Evolutionary conservation across 805 yeast species (phyloP).

Genomic region (Candida railenensis): DNA sequence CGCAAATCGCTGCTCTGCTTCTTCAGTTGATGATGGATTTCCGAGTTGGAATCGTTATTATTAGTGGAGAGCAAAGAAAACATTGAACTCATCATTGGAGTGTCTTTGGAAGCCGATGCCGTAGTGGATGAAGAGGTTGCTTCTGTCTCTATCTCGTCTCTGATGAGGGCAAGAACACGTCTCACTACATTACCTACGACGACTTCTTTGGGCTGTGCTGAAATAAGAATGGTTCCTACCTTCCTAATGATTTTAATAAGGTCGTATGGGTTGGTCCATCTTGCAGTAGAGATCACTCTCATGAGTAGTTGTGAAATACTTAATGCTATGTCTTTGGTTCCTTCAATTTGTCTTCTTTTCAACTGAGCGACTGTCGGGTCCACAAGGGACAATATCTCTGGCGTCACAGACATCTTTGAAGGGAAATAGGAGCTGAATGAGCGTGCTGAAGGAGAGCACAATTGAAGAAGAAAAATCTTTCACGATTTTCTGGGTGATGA

Average conservation of each 20-base stretch:
- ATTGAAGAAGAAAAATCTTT: not conserved
- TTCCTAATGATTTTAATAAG: slow-evolving; percentile 68
- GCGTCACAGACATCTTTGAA: slow-evolving; percentile 13
- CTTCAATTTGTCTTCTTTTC: slow-evolving; percentile 80
- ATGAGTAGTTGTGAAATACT: slow-evolving; percentile 84
- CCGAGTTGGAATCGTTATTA: slow-evolving; percentile 21
- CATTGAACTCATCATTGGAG: slow-evolving; percentile 78
- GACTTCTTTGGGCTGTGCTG: slow-evolving; percentile 87
- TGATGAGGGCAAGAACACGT: slow-evolving; percentile 78
- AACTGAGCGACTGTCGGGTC: slow-evolving; percentile 49
- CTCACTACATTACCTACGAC: slow-evolving; percentile 89
- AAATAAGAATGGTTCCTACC: slow-evolving; percentile 67
- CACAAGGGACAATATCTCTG: slow-evolving; percentile 34
- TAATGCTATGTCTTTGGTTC: slow-evolving; percentile 79
- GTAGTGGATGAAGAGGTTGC: not conserved
- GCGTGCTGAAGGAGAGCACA: not conserved
- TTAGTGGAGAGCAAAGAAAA: slow-evolving; percentile 72
- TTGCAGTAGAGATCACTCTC: slow-evolving; percentile 83
- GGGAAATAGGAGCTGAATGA: not conserved
- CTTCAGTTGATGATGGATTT: slow-evolving; percentile 29
- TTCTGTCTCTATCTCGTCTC: slow-evolving; percentile 77
- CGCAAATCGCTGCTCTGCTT: slow-evolving; percentile 64
- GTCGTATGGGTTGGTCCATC: slow-evolving; percentile 81
- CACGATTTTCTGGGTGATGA: not conserved
- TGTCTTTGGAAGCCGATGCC: slow-evolving; percentile 17